Base-by-base conservation (phyloP, 768 basidiomycete genomes). In the Boletus coccyginus region DNA sequence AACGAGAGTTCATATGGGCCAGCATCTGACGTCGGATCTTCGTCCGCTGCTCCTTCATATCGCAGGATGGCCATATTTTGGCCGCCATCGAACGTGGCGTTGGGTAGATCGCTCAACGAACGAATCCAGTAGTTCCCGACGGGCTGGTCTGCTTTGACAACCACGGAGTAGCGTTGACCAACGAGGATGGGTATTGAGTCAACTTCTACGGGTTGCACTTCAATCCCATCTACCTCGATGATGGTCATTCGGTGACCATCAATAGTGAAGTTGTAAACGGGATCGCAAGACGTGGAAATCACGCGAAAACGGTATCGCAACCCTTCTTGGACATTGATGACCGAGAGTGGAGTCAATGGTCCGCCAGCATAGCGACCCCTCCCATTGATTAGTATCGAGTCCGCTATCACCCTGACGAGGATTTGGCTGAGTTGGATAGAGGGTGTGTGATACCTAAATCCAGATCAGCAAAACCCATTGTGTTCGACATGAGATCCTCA, bases 71-170 rank as follows among this genome's bases (percentile, higher is more conserved):
- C 55, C 43, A 41, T 7, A 40, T 56, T 56, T 46, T 50, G 48
- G 27, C 49, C 55, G 2, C 38, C 49, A 39, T 50, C 35, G 6
- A 55, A 55, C 5, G 54, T 7, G 10, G 49, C 19, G 12, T 24
- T 17, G 2, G 49, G 13, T 33, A 78, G 1, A 46, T 31, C 13
- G 21, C n/a, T 32, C 70, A 40, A 67, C 0, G 79, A 74, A 21
- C 79, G 76, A 32, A 82, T 73, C 80, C 80, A 85, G 65, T 84
- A 85, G 64, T 82, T 85, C 7, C 66, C 71, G 27, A 78, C 62
- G 0, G 72, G 62, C 48, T 81, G 73, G 57, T 80, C 70, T 16
- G 80, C 77, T n/a, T 62, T 71, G 13, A 81, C 59, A 9, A 82
- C 70, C 17, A 56, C 50, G 1, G 55, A 56, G 12, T 51, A 56